phyloP scores from a whole-genome alignment of 2,329 filamentous ascomycete species.

The Xylaria sp. region DNA sequence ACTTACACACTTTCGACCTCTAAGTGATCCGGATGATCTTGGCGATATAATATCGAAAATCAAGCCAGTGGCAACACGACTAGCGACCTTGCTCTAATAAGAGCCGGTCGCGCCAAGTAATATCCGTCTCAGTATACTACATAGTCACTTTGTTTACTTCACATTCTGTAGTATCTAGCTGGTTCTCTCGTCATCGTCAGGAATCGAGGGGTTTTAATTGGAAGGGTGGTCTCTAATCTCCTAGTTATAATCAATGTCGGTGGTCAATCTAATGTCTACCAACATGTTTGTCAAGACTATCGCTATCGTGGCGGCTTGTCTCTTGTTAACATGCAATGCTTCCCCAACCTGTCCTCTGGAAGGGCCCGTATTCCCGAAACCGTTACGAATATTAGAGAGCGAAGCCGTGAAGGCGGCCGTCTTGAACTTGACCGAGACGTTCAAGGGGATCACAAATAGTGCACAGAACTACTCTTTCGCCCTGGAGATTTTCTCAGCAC shows the following conservation, averaged over 20 bases:
- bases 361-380: constrained; percentile 47
- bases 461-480: constrained; percentile 53
- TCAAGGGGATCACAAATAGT: constrained; percentile 40
- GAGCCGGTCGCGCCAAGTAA: background rate
- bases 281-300: constrained; percentile 33
- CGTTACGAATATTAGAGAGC: constrained; percentile 38
- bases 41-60: background rate
- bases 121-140: background rate
- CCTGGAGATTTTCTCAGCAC: constrained; percentile 53
- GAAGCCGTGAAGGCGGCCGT: constrained; percentile 43
- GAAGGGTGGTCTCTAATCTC: background rate
- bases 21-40: background rate
- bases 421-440: constrained; percentile 41
- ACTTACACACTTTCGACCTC: background rate
- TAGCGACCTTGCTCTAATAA: background rate
- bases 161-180: background rate
- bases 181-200: background rate
- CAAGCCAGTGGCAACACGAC: background rate
- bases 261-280: background rate
- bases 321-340: constrained; percentile 33
- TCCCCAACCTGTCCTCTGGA: constrained; percentile 46
- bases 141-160: background rate
- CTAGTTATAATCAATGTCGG: background rate
- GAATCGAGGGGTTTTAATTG: background rate
- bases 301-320: constrained; percentile 22